A percentile compares a stretch with the other conserved stretches of the same genome.
Conservation (phyloP, 257 asterid species). For the Dorcoceras hygrometricum region DNA sequence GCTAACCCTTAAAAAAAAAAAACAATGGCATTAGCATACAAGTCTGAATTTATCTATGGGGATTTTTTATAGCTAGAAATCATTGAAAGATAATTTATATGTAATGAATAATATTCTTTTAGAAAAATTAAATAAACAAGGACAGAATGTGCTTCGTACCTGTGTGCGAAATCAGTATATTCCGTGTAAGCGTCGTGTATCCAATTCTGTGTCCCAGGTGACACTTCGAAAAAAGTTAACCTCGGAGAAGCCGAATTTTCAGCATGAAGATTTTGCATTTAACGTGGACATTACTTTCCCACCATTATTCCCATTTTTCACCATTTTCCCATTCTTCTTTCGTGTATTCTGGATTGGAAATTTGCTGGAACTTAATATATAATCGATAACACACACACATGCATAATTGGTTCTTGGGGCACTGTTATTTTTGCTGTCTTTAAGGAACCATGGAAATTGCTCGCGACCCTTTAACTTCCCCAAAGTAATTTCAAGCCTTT, state of each 20-base stretch:
- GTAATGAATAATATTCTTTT: no score
- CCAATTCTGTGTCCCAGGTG: slow-evolving; percentile 5
- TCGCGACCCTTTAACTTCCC: slow-evolving; percentile 38
- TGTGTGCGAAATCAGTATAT: not conserved
- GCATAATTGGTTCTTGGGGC: slow-evolving; percentile 44
- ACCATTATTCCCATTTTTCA: slow-evolving; percentile 25
- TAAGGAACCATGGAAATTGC: slow-evolving; percentile 60
- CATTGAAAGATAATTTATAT: no score
- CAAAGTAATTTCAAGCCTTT: slow-evolving; percentile 35
- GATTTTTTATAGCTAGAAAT: not conserved
- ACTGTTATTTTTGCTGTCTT: slow-evolving; percentile 32
- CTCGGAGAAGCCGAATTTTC: slow-evolving; percentile 29
- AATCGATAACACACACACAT: no score
- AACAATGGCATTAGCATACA: not conserved
- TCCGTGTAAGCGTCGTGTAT: slow-evolving; percentile 17
- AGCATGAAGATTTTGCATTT: slow-evolving; percentile 33
- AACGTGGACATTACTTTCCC: slow-evolving; percentile 21
- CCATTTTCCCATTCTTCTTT: slow-evolving; percentile 20
- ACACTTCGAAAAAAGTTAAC: slow-evolving; percentile 19
- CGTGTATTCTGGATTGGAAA: slow-evolving; percentile 25
- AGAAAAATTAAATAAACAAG: no score
- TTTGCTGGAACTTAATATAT: slow-evolving; percentile 17
- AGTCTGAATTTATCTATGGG: not conserved
- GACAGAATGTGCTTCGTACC: not conserved
- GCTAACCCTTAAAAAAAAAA: no score